These are phyloP conservation scores for Leccinum broughii DNA, from an alignment of 768 basidiomycete species.

Conservation along the genomic window DNA sequence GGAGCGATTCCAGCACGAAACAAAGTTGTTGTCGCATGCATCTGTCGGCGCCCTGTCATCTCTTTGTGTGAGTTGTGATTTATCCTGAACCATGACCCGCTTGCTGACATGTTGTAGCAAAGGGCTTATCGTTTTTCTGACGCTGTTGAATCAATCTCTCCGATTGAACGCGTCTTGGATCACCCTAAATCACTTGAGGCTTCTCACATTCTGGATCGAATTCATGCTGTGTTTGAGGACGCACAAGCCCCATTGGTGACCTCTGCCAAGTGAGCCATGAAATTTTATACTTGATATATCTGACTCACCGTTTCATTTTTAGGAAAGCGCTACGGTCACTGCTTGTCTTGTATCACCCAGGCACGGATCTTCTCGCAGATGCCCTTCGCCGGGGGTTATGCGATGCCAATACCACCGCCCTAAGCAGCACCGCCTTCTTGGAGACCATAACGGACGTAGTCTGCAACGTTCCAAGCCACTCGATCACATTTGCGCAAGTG, in stretches of 20 bases:
- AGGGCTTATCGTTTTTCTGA: conserved; percentile 76
- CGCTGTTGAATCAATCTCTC: conserved; percentile 52
- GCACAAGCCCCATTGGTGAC: conserved; percentile 48
- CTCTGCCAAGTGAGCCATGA: conserved; percentile 62
- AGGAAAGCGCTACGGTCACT: conserved; percentile 80
- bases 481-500: conserved; percentile 72
- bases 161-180: conserved; percentile 59
- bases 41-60: conserved; percentile 87
- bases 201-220: conserved; percentile 56
- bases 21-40: conserved; percentile 70
- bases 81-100: not conserved
- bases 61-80: conserved; percentile 66
- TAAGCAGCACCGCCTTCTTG: conserved; percentile 70
- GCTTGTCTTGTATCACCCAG: conserved; percentile 55
- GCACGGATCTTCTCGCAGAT: conserved; percentile 59
- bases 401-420: conserved; percentile 46
- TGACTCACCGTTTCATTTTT: conserved; percentile 1
- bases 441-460: conserved; percentile 75
- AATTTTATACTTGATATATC: conserved; percentile 5
- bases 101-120: conserved; percentile 46
- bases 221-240: conserved; percentile 69
- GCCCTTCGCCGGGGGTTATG: conserved; percentile 71
- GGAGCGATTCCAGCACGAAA: conserved; percentile 70
- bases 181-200: conserved; percentile 54
- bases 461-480: conserved; percentile 50